Evolutionary conservation across 2,329 filamentous ascomycete genomes (phyloP).

Genomic region (Phoma sp.): DNA sequence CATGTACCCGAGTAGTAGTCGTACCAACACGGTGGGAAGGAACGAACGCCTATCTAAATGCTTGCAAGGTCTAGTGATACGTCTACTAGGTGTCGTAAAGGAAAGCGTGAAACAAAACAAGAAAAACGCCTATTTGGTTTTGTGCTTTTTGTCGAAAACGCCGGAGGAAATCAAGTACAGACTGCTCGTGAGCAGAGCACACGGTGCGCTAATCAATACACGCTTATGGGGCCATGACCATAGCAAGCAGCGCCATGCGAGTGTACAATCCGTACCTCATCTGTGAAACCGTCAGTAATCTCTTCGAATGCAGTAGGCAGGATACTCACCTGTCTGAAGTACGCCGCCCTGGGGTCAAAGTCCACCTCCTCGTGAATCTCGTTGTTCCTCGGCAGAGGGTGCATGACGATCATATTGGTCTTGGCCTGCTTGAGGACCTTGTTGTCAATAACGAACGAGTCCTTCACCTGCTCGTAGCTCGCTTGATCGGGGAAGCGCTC

Average conservation of each 20-base stretch:
- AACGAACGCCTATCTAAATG: conserved; percentile 30
- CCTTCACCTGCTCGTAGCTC: conserved; percentile 87
- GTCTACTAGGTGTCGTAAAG: conserved; percentile 9
- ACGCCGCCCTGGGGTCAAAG: conserved; percentile 94
- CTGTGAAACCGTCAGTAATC: conserved; percentile 62
- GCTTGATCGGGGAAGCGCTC: conserved; percentile 85
- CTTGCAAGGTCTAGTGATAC: conserved; percentile 19
- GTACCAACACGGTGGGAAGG: not conserved
- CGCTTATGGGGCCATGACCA: conserved; percentile 74
- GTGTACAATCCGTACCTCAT: conserved; percentile 98
- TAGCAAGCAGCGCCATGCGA: conserved; percentile 93
- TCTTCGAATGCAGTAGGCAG: not conserved
- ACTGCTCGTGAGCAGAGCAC: conserved; percentile 8
- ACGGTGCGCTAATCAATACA: conserved; percentile 10
- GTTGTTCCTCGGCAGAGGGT: conserved; percentile 90
- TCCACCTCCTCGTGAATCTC: conserved; percentile 97
- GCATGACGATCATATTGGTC: conserved; percentile 91
- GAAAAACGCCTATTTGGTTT: conserved; percentile 19
- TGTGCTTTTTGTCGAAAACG: conserved; percentile 21
- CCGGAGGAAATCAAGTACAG: conserved; percentile 11
- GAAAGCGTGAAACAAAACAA: conserved; percentile 2
- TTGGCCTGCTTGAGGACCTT: conserved; percentile 89
- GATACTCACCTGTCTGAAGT: conserved; percentile 92
- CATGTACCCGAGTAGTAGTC: conserved; percentile 7
- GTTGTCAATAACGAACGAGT: conserved; percentile 89